phyloP scores from a whole-genome alignment of 73 alveolate genomes.

The Blepharisma japonicum region DNA sequence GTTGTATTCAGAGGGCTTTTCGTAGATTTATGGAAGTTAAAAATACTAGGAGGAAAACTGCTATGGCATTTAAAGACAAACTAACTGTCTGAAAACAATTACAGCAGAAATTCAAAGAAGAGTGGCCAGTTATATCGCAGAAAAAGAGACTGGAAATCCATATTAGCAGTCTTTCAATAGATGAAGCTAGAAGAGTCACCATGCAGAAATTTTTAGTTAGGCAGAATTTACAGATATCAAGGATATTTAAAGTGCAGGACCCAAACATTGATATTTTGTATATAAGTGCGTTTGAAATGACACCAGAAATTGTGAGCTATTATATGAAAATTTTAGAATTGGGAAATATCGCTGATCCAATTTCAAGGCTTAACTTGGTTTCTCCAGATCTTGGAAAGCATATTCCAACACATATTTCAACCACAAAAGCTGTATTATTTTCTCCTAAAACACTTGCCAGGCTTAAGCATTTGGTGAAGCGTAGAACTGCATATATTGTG shows the following conservation, averaged over 20 bases:
- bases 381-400: constrained; percentile 80
- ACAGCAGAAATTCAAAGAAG: constrained; percentile 79
- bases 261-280: constrained; percentile 84
- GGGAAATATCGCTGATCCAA: constrained; percentile 86
- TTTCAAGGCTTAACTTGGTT: constrained; percentile 80
- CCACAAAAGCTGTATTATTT: constrained; percentile 77
- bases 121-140: constrained; percentile 83
- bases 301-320: constrained; percentile 85
- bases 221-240: constrained; percentile 84
- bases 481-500: constrained; percentile 85
- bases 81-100: constrained; percentile 72
- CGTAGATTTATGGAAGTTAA: constrained; percentile 54
- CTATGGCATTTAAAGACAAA: constrained; percentile 49
- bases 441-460: constrained; percentile 90
- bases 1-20: constrained; percentile 53
- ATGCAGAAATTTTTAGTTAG: constrained; percentile 87
- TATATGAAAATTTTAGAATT: constrained; percentile 86
- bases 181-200: constrained; percentile 76
- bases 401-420: constrained; percentile 86
- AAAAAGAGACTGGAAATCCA: constrained; percentile 88
- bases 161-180: constrained; percentile 75
- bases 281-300: constrained; percentile 84
- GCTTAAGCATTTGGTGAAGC: constrained; percentile 75
- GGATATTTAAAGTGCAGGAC: constrained; percentile 91
- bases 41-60: constrained; percentile 56